Evolutionary conservation across 2,329 filamentous ascomycete species (phyloP).

Genomic region (Zymoseptoria passerinii): DNA sequence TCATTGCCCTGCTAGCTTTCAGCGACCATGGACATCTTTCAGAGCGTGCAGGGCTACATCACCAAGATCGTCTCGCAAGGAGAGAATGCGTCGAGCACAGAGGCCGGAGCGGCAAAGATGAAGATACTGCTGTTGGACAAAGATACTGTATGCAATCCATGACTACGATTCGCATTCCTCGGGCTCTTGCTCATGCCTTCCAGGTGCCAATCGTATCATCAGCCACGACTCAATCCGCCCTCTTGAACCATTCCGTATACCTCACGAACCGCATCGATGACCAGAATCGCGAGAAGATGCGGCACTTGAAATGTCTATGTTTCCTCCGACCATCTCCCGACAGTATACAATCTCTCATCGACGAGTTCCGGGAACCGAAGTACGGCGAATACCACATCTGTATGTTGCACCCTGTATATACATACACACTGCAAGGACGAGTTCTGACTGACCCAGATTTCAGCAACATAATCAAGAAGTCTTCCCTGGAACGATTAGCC

Average conservation of each 20-base stretch:
- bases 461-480: constrained; percentile 96
- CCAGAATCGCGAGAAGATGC: constrained; percentile 86
- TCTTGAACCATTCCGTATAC: constrained; percentile 95
- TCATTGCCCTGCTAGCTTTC: neutral
- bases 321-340: constrained; percentile 87
- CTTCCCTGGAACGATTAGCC: constrained; percentile 81
- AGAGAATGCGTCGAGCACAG: constrained; percentile 48
- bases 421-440: constrained; percentile 12
- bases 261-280: constrained; percentile 96
- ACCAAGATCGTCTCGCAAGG: constrained; percentile 87
- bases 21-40: constrained; percentile 74
- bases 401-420: constrained; percentile 25
- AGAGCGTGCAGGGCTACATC: constrained; percentile 90
- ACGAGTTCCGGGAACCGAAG: constrained; percentile 90
- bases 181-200: constrained; percentile 8
- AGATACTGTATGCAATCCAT: constrained; percentile 61
- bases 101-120: constrained; percentile 75
- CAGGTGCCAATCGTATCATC: constrained; percentile 85
- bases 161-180: neutral
- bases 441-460: constrained; percentile 53
- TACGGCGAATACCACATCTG: constrained; percentile 95
- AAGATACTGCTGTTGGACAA: constrained; percentile 91
- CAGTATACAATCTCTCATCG: constrained; percentile 86
- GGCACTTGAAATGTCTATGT: constrained; percentile 86
- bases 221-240: constrained; percentile 86